Evolutionary conservation across 345 rosid genomes (phyloP).

Genomic region (Pugionium dolabratum): DNA sequence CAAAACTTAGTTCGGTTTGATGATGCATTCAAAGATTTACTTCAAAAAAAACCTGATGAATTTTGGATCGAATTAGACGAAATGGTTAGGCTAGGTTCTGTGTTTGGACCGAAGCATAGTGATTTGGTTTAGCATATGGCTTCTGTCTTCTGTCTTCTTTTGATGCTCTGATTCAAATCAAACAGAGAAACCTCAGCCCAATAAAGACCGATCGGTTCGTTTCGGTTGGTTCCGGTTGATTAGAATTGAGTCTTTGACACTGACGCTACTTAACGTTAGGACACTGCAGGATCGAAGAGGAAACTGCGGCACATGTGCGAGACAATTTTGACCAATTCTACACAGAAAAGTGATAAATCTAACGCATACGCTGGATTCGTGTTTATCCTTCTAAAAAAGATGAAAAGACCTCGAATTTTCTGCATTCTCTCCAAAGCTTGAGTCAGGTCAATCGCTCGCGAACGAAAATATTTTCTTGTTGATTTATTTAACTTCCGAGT

Average conservation of each 20-base stretch:
- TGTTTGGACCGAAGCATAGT: too few relatives aligned
- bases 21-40: too few relatives aligned
- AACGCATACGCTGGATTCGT: slow-evolving; percentile 12
- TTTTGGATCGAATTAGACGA: too few relatives aligned
- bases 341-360: slow-evolving; percentile 26
- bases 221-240: slow-evolving; percentile 10
- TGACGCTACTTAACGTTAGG: slow-evolving; percentile 9
- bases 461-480: not conserved
- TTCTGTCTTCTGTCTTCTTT: too few relatives aligned
- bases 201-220: not conserved
- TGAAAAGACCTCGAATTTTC: slow-evolving; percentile 30
- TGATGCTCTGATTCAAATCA: too few relatives aligned
- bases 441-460: slow-evolving; percentile 34
- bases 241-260: slow-evolving; percentile 21
- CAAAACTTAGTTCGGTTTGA: too few relatives aligned
- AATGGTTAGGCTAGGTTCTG: too few relatives aligned
- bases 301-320: slow-evolving; percentile 44
- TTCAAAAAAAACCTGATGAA: too few relatives aligned
- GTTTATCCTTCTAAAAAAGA: slow-evolving; percentile 18
- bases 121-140: too few relatives aligned
- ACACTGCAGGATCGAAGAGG: slow-evolving; percentile 36
- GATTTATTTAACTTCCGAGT: slow-evolving; percentile 2
- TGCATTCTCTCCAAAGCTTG: slow-evolving; percentile 30
- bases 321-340: slow-evolving; percentile 42
- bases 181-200: too few relatives aligned